Evolutionary conservation across 2,329 filamentous ascomycete species (phyloP), one percentile per base, ranked within the genome.

Genomic region (Pyricularia sp.): DNA sequence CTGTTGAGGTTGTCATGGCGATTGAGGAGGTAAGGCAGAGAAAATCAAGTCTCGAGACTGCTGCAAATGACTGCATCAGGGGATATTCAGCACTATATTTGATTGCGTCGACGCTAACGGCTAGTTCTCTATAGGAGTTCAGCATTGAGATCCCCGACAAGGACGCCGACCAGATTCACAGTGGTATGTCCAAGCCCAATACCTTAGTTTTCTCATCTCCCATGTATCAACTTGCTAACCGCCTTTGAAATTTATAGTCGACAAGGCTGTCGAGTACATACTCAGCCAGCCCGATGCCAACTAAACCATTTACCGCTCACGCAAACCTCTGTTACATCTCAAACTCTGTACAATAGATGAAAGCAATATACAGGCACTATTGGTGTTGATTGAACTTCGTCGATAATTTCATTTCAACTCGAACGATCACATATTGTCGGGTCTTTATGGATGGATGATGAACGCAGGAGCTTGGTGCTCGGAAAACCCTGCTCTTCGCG

Each of bases 1-100:
- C 94, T 69, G 94, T 99, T 69, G 94, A 99, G 84, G 94, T 99
- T 70, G 94, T 99, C 73, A 99, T 99, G 94, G 94, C 94, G 70
- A 97, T 99, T 79, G 94, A 99, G 85, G 94, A 99, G 88, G 89
- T 92, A 79, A 69, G 78, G 55, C 22, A 8, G 40, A 49, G 26
- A 62, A 62, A 33, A 28, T 33, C 12, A 9, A 3, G 1, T 2
- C 60, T 53, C 1, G 28, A 2, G 4, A 28, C 16, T n/a, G 12
- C n/a, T 31, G 35, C 61, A 28, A 30, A 28, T 4, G 35, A 26
- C 44, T 62, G 19, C 12, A 2, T 13, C 16, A 62, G 10, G 19
- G 33, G 26, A 26, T 22, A 8, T 33, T 24, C 5, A 55, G 59
- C 28, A 24, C 19, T 22, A 19, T 4, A 64, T 19, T 70, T 74